Base-by-base conservation (phyloP, 345 rosid species). In the Melaleuca alternifolia region DNA sequence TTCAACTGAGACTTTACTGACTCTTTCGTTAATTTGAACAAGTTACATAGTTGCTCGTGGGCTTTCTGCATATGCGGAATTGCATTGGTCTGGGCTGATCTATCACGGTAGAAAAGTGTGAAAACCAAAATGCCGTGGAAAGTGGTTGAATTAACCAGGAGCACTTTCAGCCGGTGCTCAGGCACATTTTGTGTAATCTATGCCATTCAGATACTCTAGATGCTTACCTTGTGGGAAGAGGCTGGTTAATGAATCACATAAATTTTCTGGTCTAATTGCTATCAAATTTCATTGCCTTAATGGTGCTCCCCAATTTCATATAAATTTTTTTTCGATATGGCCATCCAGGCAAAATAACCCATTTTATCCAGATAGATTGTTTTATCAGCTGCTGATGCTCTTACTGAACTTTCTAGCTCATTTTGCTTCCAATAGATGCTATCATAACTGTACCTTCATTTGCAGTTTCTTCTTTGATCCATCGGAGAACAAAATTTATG, bases 401-500 rank as follows among this genome's bases (percentile, higher is more conserved):
- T 20, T 71, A 71, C 26, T 20, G 48, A 71, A 71, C 81, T 71
- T 56, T 41, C 50, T 37, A 46, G 48, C 33, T 37, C 50, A 21
- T 83, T 44, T 30, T 81, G 41, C 71, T 59, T 51, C 82, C 75
- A 52, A 9, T 46, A 53, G 52, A 82, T 18, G 7, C 54, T 48
- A 28, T 71, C n/a, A 51, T 7, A 33, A 52, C 50, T 26, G 41
- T 54, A 76, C 41, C 14, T 57, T 85, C 83, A 28, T 11, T 46
- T 41, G 59, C 95, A 95, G 98, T 89, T 90, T 95, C 85, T 94
- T 92, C 89, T 93, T 89, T 81, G 96, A 96, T 87, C 99, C 98
- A 48, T 93, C 92, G 91, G 86, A 56, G 54, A 81, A 89, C 87
- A 90, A 87, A 88, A 92, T 97, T 90, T 95, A 91, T 87, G 99